A percentile compares a stretch with the other conserved stretches of the same genome.
Conservation (phyloP, 495 filamentous ascomycete genomes). For the Sphaerosporella brunnea region DNA sequence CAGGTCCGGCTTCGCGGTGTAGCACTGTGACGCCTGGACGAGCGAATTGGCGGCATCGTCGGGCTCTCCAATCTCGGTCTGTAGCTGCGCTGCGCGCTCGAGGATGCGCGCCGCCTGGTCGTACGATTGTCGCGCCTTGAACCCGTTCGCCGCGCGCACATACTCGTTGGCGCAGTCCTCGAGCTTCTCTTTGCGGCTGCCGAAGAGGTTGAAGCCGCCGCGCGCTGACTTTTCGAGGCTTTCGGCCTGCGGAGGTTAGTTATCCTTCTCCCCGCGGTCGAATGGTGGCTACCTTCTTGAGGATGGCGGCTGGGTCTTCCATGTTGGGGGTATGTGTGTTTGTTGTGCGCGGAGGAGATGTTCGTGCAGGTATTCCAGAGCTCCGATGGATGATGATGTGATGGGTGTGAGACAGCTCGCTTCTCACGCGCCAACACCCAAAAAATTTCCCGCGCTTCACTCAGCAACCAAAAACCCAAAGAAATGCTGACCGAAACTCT, state of each 20-base stretch:
- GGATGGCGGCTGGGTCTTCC: neutral
- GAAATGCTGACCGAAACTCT: constrained; percentile 24
- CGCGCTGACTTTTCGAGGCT: constrained; percentile 32
- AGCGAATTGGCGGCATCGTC: constrained; percentile 73
- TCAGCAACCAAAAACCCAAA: neutral
- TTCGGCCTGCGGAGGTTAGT: neutral
- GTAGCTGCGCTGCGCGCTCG: constrained; percentile 49
- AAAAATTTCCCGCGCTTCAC: too few relatives aligned
- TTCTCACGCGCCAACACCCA: too few relatives aligned
- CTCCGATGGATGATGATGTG: too few relatives aligned
- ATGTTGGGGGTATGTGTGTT: too few relatives aligned
- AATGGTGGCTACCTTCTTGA: neutral
- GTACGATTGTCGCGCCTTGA: constrained; percentile 45
- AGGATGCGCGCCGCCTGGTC: constrained; percentile 44
- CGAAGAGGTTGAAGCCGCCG: constrained; percentile 62
- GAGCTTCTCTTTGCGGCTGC: constrained; percentile 63
- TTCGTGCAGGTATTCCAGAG: too few relatives aligned
- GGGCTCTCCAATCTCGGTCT: constrained; percentile 66
- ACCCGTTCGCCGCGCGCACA: constrained; percentile 64
- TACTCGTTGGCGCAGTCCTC: constrained; percentile 70
- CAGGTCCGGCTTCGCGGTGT: constrained; percentile 38
- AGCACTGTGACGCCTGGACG: constrained; percentile 62
- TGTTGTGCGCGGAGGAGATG: too few relatives aligned
- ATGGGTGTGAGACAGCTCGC: too few relatives aligned
- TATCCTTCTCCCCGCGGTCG: too few relatives aligned